phyloP scores from a whole-genome alignment of 345 rosid species.

The Dimocarpus longan region DNA sequence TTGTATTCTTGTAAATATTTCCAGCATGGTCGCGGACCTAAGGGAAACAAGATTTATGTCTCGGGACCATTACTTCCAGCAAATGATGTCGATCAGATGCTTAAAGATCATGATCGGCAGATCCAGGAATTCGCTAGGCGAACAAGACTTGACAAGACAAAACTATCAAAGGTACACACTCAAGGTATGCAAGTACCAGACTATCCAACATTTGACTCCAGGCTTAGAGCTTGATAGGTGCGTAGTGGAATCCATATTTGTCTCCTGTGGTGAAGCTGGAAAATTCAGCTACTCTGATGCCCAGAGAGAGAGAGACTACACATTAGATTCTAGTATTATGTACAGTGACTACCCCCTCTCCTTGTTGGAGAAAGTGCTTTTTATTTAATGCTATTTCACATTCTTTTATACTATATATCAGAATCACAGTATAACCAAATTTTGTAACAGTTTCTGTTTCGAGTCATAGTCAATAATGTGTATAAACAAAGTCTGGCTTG shows the following conservation, averaged over 20 bases:
- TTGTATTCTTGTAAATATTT: slow-evolving; percentile 19
- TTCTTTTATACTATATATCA: slow-evolving; percentile 10
- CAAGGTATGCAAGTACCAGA: slow-evolving; percentile 25
- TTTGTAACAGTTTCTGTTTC: not conserved
- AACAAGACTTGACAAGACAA: slow-evolving; percentile 46
- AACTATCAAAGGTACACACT: slow-evolving; percentile 22
- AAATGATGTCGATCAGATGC: slow-evolving; percentile 81
- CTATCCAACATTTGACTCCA: slow-evolving; percentile 1
- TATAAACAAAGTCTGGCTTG: not conserved
- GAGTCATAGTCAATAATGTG: not conserved
- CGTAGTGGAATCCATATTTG: slow-evolving; percentile 1
- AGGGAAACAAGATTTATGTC: slow-evolving; percentile 75
- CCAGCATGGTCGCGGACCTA: slow-evolving; percentile 52
- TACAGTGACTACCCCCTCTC: not conserved
- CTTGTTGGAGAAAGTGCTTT: slow-evolving; percentile 16
- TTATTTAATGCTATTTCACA: not conserved
- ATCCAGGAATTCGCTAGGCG: slow-evolving; percentile 72
- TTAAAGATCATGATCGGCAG: slow-evolving; percentile 80
- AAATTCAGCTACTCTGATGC: slow-evolving; percentile 24
- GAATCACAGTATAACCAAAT: slow-evolving; percentile 19
- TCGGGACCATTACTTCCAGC: slow-evolving; percentile 88
- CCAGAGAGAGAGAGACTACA: slow-evolving; percentile 17
- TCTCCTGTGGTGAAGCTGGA: slow-evolving; percentile 16
- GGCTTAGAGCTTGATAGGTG: slow-evolving; percentile 18
- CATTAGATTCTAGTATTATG: slow-evolving; percentile 15